A percentile compares a stretch with the other conserved stretches of the same genome.
Conservation (phyloP, 1,139 yeast genomes). For the Lodderomyces elongisporus region DNA sequence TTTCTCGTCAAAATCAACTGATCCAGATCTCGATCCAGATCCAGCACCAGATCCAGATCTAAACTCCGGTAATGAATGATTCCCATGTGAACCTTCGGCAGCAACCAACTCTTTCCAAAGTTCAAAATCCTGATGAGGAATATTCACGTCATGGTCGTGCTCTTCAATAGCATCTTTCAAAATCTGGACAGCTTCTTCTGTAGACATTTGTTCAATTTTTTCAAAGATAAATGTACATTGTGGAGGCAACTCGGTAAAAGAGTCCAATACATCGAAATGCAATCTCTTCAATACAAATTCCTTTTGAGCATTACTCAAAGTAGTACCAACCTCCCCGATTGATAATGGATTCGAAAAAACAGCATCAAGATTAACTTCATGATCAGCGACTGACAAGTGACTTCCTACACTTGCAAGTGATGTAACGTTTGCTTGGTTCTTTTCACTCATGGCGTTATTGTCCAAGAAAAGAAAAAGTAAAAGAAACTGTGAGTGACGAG, state of each 20-base stretch:
- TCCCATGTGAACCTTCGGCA: too few relatives aligned
- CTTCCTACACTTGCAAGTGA: constrained; percentile 1
- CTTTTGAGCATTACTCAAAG: constrained; percentile 24
- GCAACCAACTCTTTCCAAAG: constrained; percentile 7
- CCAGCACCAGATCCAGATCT: background rate
- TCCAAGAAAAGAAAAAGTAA: too few relatives aligned
- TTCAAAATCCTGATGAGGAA: constrained; percentile 8
- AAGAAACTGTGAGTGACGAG: background rate
- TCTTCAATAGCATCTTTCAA: constrained; percentile 16
- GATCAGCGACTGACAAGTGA: constrained; percentile 2
- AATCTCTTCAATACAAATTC: constrained; percentile 23
- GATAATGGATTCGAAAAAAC: constrained; percentile 14
- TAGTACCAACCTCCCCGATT: constrained; percentile 22
- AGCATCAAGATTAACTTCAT: constrained; percentile 3
- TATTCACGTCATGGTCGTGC: constrained; percentile 19
- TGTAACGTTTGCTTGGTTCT: background rate
- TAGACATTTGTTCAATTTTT: constrained; percentile 20
- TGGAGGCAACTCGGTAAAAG: constrained; percentile 25
- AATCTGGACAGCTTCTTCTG: constrained; percentile 20
- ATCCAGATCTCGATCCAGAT: too few relatives aligned
- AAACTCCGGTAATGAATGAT: background rate
- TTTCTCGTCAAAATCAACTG: constrained; percentile 1
- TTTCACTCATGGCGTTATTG: background rate
- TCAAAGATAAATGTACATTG: constrained; percentile 26
- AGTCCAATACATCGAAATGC: constrained; percentile 22